A percentile compares a stretch with the other conserved stretches of the same genome.
Evolutionary conservation across 495 filamentous ascomycete species (phyloP).

Genomic region (Trichoderma parareesei): DNA sequence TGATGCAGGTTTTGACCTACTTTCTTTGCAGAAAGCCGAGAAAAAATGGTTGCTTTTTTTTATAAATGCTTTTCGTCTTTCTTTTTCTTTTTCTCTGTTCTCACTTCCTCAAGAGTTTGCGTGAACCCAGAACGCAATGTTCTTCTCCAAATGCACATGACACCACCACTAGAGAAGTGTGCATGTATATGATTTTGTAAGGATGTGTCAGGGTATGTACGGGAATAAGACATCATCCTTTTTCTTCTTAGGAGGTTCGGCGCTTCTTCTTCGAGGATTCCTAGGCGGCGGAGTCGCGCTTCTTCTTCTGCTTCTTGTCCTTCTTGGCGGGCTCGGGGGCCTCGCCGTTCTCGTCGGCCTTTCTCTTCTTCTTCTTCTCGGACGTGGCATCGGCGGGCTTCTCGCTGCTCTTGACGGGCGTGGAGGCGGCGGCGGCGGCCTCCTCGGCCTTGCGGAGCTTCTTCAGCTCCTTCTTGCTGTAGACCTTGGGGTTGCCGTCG

Average conservation of each 20-base stretch:
- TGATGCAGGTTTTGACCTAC: constrained; percentile 1
- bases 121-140: neutral
- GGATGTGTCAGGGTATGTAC: neutral
- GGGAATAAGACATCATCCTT: neutral
- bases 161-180: too few species aligned
- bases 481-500: constrained; percentile 50
- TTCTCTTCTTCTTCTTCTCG: constrained; percentile 54
- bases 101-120: neutral
- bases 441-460: constrained; percentile 61
- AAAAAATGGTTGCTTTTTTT: neutral
- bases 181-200: neutral
- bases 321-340: constrained; percentile 32
- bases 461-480: constrained; percentile 71
- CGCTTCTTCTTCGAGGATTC: constrained; percentile 39
- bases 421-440: constrained; percentile 38
- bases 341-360: constrained; percentile 47
- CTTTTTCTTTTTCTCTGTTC: neutral
- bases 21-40: neutral
- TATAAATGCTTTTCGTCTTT: neutral
- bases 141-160: too few species aligned
- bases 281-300: constrained; percentile 69
- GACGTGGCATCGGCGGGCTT: constrained; percentile 35
- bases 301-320: constrained; percentile 53
- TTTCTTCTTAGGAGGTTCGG: neutral
- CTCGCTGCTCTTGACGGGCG: constrained; percentile 32